A percentile compares a stretch with the other conserved stretches of the same genome.
phyloP scores from a whole-genome alignment of 257 asterid species.

The Anisodus acutangulus region DNA sequence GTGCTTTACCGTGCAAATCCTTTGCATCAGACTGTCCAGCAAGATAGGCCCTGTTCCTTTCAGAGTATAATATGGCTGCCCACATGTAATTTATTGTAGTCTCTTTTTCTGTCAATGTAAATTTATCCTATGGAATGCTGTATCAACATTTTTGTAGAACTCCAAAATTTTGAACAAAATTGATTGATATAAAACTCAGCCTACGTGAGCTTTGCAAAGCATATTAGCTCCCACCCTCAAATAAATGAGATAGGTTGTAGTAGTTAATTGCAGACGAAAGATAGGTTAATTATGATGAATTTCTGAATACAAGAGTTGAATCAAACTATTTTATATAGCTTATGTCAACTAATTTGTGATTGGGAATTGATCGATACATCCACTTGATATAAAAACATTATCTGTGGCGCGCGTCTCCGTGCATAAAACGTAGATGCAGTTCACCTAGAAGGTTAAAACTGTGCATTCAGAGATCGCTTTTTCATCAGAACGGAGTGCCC shows the following conservation, averaged over 20 bases:
- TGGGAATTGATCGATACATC: no score
- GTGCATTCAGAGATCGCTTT: no score
- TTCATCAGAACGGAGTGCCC: not conserved
- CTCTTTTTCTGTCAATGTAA: slow-evolving; percentile 9
- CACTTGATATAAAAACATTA: not conserved
- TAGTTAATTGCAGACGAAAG: no score
- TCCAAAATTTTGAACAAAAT: not conserved
- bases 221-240: not conserved
- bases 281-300: not conserved
- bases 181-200: not conserved
- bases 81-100: slow-evolving; percentile 14
- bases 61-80: not conserved
- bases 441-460: not conserved
- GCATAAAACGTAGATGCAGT: not conserved
- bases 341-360: not conserved
- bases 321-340: not conserved
- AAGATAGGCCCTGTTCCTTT: not conserved
- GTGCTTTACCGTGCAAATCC: not conserved
- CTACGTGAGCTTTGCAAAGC: not conserved
- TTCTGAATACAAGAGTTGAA: not conserved
- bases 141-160: not conserved
- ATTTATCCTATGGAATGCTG: slow-evolving; percentile 7
- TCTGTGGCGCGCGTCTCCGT: not conserved
- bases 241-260: not conserved
- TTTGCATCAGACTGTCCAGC: not conserved